Conservation (phyloP, 1,139 yeast genomes). For the Eremothecium sinecaudum region DNA sequence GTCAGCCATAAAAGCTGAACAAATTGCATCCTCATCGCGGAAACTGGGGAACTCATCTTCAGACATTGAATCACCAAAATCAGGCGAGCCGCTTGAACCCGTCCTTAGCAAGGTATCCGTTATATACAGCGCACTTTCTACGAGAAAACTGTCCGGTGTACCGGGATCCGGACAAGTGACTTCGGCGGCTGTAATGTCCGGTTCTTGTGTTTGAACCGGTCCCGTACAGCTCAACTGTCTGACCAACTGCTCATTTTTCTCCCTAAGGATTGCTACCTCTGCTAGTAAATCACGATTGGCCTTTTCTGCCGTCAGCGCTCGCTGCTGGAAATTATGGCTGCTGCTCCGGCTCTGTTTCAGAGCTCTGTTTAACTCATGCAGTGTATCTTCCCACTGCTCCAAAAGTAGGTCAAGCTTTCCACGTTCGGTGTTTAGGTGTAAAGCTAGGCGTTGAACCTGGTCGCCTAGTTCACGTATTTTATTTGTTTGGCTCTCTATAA, state of each 20-base stretch:
- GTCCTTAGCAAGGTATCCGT: no score
- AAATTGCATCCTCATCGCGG: no score
- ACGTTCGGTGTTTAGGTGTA: slow-evolving; percentile 4
- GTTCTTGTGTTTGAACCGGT: no score
- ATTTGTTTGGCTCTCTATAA: slow-evolving; percentile 4
- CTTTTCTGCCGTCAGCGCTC: slow-evolving; percentile 1
- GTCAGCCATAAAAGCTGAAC: no score
- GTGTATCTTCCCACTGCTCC: slow-evolving; percentile 4
- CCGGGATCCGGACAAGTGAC: background rate
- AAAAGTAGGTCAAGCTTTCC: slow-evolving; percentile 2
- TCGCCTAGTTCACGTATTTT: slow-evolving; percentile 2
- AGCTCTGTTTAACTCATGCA: background rate
- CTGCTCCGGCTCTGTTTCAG: background rate
- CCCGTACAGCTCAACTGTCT: background rate
- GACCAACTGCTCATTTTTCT: background rate
- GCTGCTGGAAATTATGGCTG: background rate
- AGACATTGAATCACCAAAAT: no score
- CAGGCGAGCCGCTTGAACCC: no score
- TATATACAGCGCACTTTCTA: no score
- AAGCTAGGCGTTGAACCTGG: background rate
- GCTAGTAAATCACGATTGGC: slow-evolving; percentile 3
- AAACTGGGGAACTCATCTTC: no score
- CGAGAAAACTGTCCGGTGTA: no score
- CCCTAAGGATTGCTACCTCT: background rate
- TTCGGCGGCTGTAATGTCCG: background rate